Evolutionary conservation across 2,329 filamentous ascomycete genomes (phyloP).

Genomic region (Rhinocladiella mackenziei): DNA sequence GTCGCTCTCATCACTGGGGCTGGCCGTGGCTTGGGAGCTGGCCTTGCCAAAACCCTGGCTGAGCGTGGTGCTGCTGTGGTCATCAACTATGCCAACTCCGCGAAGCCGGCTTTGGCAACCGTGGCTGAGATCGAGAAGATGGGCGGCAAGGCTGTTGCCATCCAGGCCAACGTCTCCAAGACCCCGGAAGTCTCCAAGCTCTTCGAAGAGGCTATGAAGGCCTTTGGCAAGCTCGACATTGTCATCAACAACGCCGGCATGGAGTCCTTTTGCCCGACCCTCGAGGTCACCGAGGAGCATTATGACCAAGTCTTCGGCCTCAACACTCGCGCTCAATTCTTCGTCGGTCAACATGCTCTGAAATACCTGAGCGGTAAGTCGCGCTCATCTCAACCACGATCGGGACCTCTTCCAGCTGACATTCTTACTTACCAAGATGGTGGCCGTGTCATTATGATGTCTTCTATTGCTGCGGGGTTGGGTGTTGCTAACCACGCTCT

Average conservation of each 20-base stretch:
- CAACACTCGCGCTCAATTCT: slow-evolving; percentile 62
- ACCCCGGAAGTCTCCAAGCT: slow-evolving; percentile 46
- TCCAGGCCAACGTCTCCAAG: slow-evolving; percentile 45
- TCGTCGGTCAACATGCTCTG: slow-evolving; percentile 65
- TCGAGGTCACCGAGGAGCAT: slow-evolving; percentile 61
- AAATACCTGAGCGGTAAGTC: slow-evolving; percentile 52
- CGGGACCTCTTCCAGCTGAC: slow-evolving; percentile 6
- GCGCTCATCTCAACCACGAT: too few relatives aligned
- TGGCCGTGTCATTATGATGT: slow-evolving; percentile 54
- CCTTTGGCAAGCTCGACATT: slow-evolving; percentile 32
- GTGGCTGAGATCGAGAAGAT: slow-evolving; percentile 31
- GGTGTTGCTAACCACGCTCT: slow-evolving; percentile 67
- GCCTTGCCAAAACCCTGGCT: slow-evolving; percentile 37
- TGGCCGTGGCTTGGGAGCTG: slow-evolving; percentile 37
- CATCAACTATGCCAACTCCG: slow-evolving; percentile 46
- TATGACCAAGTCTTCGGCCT: slow-evolving; percentile 58
- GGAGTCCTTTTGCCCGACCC: slow-evolving; percentile 48
- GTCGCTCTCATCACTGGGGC: slow-evolving; percentile 40
- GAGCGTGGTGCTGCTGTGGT: slow-evolving; percentile 35
- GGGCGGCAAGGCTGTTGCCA: slow-evolving; percentile 41
- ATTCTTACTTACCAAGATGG: slow-evolving; percentile 35
- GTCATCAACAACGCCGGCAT: slow-evolving; percentile 29
- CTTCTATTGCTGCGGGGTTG: slow-evolving; percentile 55
- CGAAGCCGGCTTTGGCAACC: slow-evolving; percentile 36
- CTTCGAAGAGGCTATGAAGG: slow-evolving; percentile 38